Base-by-base conservation (phyloP, 2,329 filamentous ascomycete species). In the Fonsecaea multimorphosa region DNA sequence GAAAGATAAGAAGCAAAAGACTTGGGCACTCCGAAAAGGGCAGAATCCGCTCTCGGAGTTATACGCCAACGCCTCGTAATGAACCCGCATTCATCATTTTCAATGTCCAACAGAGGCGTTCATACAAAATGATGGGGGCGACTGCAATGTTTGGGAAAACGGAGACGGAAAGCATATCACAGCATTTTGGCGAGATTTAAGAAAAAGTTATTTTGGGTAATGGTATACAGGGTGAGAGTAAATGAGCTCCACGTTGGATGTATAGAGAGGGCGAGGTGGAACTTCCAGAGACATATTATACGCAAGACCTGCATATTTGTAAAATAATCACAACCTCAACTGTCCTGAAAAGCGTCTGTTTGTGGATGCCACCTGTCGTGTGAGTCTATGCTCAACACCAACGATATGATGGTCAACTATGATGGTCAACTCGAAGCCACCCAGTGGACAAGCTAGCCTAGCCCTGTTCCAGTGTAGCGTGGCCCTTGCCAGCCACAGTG, bases 1-100 rank as follows among this genome's bases (percentile, higher is more conserved):
- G 67, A 78, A 80, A 59, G 80, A 83, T 62, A 81, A 81, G 71
- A 83, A 82, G 73, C 81, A 80, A 73, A 80, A 72, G 69, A 76
- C 72, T 64, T 82, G 81, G 80, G 80, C 79, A 58, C 67, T 80
- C 64, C 81, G 80, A 68, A 80, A 78, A 66, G 74, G 64, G 51
- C 61, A 68, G 49, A 72, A 70, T 52, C 56, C 66, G 3, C 65
- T 72, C 32, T 66, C 70, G 58, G 71, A 72, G 54, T 60, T 72
- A 44, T 72, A 71, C 44, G 70, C 67, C 56, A 65, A 59, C 44
- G 65, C 67, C 52, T 58, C 67, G 34, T 68, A 56, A 62, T 44
- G 34, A 53, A 38, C 19, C 19, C 32, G 49, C 29, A 24, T 31
- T 32, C 29, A 12, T 34, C 24, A 22, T 49, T 34, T 40, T 32